Evolutionary conservation across 2,329 filamentous ascomycete species (phyloP).

Genomic region (Phaeosphaeriaceae sp.): DNA sequence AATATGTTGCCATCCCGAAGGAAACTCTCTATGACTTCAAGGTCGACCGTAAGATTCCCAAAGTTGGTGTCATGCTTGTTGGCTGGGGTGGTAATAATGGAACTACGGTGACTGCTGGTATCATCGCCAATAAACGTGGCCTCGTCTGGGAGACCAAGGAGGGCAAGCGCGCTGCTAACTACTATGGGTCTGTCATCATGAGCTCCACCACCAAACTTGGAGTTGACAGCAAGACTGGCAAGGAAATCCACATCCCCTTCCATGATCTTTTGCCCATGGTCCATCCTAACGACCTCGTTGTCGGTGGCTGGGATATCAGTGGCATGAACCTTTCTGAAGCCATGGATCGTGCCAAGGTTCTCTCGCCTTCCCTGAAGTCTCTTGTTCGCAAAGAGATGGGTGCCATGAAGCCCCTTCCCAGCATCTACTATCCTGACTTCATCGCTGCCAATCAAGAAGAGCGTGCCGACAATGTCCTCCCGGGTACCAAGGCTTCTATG

Average conservation of each 20-base stretch:
- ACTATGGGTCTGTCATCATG: conserved; percentile 98
- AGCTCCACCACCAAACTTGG: conserved; percentile 96
- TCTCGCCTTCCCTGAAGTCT: conserved; percentile 92
- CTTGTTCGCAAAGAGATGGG: conserved; percentile 93
- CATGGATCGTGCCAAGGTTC: conserved; percentile 94
- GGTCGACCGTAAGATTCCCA: conserved; percentile 90
- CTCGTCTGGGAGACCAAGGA: conserved; percentile 94
- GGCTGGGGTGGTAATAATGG: conserved; percentile 99
- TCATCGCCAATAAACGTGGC: conserved; percentile 89
- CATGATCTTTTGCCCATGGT: conserved; percentile 94
- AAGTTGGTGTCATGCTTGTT: conserved; percentile 95
- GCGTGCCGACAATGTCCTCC: conserved; percentile 87
- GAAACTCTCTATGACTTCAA: conserved; percentile 97
- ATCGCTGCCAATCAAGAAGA: conserved; percentile 98
- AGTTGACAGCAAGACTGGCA: conserved; percentile 78
- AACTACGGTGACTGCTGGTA: conserved; percentile 94
- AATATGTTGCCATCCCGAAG: conserved; percentile 82
- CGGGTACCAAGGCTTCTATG: conserved; percentile 81
- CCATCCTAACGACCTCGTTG: conserved; percentile 91
- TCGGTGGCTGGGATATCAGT: conserved; percentile 98
- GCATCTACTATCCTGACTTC: conserved; percentile 99
- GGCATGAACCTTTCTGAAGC: conserved; percentile 84
- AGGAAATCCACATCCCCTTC: conserved; percentile 96
- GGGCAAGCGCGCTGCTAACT: conserved; percentile 84
- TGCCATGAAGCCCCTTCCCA: conserved; percentile 84